These are phyloP conservation scores for Avena atlantica DNA, from an alignment of 176 grass and related monocot genomes.

Conservation along the genomic window DNA sequence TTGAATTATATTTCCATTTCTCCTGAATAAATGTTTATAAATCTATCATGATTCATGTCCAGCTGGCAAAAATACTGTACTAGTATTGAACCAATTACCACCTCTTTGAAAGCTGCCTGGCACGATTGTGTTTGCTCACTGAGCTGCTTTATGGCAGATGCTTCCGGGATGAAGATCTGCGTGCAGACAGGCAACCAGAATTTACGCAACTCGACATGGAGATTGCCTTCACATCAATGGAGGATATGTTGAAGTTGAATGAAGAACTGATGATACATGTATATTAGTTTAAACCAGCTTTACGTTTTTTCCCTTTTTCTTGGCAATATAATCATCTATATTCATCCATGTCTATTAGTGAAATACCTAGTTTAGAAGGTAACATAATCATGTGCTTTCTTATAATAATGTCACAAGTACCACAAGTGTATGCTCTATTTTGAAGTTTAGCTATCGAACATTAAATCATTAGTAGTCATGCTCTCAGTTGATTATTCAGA, in stretches of 20 bases:
- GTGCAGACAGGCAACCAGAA: conserved; percentile 94
- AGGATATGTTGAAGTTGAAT: conserved; percentile 93
- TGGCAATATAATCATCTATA: conserved; percentile 2
- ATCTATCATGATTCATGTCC: conserved; percentile 5
- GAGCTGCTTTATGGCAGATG: conserved; percentile 63
- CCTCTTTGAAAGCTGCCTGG: conserved; percentile 7
- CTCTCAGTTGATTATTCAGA: conserved; percentile 6
- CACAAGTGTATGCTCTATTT: conserved; percentile 22
- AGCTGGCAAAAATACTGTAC: conserved; percentile 24
- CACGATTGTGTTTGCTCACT: conserved; percentile 20
- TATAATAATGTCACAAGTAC: conserved; percentile 3
- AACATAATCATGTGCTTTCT: neutral
- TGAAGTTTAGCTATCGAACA: conserved; percentile 14
- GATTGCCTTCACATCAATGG: conserved; percentile 87
- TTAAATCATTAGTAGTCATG: conserved; percentile 26
- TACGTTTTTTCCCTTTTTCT: neutral
- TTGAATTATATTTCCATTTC: neutral
- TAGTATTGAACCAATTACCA: conserved; percentile 16
- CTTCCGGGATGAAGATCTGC: conserved; percentile 97
- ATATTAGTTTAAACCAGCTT: conserved; percentile 35
- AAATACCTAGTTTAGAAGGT: conserved; percentile 14
- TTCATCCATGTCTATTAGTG: neutral
- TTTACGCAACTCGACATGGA: conserved; percentile 99
- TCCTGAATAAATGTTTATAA: conserved; percentile 8
- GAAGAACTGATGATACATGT: conserved; percentile 98